Percentiles rank a stretch among this genome's conserved stretches.
phyloP scores from a whole-genome alignment of 371 early-diverging fungal genomes.

The Cladochytrium tenue region DNA sequence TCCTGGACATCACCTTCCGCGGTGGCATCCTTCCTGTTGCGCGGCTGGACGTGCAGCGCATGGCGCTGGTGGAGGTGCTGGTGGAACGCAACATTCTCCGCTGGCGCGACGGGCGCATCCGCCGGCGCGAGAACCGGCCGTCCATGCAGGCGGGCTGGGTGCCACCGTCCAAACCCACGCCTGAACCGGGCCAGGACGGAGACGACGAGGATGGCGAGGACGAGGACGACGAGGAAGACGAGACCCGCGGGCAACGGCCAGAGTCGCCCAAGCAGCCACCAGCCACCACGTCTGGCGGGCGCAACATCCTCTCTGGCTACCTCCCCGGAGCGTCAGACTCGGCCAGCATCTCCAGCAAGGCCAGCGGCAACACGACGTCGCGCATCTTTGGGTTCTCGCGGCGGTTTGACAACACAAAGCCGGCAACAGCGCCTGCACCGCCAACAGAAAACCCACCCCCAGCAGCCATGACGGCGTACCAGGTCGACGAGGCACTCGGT shows the following conservation, averaged over 20 bases:
- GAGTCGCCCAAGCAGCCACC: neutral
- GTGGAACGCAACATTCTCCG: conserved; percentile 39
- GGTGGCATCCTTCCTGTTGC: conserved; percentile 35
- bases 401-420: neutral
- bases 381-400: neutral
- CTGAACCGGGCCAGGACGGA: neutral
- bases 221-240: neutral
- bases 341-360: neutral
- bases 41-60: conserved; percentile 17
- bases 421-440: too few relatives aligned
- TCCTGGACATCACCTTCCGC: conserved; percentile 36
- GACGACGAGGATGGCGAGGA: neutral
- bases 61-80: conserved; percentile 28
- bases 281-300: neutral
- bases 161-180: neutral
- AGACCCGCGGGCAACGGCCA: neutral
- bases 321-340: neutral
- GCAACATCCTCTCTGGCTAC: neutral
- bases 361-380: neutral
- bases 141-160: neutral
- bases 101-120: conserved; percentile 32
- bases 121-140: conserved; percentile 18
- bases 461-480: neutral
- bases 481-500: neutral
- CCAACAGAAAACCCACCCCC: neutral